phyloP scores from a whole-genome alignment of 352 stramenopile species.

The Globisporangium middletonii region DNA sequence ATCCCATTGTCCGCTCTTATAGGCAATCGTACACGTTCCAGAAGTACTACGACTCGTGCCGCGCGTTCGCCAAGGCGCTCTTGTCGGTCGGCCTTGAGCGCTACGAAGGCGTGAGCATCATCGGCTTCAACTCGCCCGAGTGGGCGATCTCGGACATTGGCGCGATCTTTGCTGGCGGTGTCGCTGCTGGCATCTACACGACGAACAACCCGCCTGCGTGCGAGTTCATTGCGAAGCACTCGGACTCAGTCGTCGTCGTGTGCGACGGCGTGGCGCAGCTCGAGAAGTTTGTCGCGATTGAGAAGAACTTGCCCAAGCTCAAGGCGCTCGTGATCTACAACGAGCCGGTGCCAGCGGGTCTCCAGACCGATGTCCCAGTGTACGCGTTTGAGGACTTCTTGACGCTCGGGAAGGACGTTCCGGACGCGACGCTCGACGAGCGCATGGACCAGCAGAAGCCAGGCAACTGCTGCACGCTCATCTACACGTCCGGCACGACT shows the following conservation, averaged over 20 bases:
- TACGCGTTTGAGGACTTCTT: constrained; percentile 83
- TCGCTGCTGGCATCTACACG: constrained; percentile 95
- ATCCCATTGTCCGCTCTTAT: not conserved
- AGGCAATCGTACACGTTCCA: constrained; percentile 65
- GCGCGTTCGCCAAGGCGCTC: constrained; percentile 75
- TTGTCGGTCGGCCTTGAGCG: constrained; percentile 60
- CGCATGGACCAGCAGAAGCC: constrained; percentile 78
- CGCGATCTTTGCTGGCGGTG: constrained; percentile 88
- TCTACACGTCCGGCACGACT: constrained; percentile 95
- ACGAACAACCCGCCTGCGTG: constrained; percentile 91
- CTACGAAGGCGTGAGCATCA: constrained; percentile 84
- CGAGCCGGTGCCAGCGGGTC: constrained; percentile 58
- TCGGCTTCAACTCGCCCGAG: constrained; percentile 90
- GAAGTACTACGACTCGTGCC: constrained; percentile 74
- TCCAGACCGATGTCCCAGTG: constrained; percentile 60
- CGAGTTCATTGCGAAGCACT: constrained; percentile 93
- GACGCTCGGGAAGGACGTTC: constrained; percentile 57
- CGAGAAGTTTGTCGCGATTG: constrained; percentile 90
- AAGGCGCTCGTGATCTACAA: constrained; percentile 95
- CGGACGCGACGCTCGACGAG: constrained; percentile 56
- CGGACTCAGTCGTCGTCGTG: constrained; percentile 88
- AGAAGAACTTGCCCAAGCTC: constrained; percentile 82
- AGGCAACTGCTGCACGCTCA: constrained; percentile 86
- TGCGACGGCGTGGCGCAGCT: constrained; percentile 91
- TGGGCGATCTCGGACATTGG: constrained; percentile 92